Evolutionary conservation across 495 filamentous ascomycete species (phyloP).

Genomic region (Ascobolus immersus): DNA sequence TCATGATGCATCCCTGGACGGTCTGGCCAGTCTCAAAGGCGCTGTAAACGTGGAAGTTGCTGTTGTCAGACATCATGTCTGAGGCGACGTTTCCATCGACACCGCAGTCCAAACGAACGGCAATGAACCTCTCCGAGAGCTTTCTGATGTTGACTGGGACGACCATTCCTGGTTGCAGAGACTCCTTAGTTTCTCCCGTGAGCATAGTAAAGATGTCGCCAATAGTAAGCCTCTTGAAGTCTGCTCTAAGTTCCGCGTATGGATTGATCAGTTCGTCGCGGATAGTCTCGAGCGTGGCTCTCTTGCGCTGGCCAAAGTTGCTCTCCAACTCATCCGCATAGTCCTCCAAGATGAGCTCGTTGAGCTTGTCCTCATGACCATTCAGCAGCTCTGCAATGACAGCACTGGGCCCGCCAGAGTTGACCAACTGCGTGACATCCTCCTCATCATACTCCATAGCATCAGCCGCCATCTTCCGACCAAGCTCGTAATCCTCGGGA

Average conservation of each 20-base stretch:
- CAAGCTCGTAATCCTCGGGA: conserved; percentile 92
- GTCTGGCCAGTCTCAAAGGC: conserved; percentile 54
- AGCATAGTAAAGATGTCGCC: conserved; percentile 94
- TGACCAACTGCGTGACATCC: conserved; percentile 79
- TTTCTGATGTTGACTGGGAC: conserved; percentile 69
- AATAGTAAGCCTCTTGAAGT: conserved; percentile 39
- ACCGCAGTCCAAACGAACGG: conserved; percentile 79
- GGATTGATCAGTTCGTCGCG: conserved; percentile 75
- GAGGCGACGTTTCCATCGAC: conserved; percentile 51
- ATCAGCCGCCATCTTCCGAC: conserved; percentile 93
- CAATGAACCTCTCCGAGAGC: conserved; percentile 71
- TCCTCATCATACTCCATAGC: conserved; percentile 90
- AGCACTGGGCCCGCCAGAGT: conserved; percentile 64
- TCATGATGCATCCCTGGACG: conserved; percentile 61
- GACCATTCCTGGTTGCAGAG: conserved; percentile 66
- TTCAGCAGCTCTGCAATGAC: conserved; percentile 80
- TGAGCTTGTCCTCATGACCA: conserved; percentile 79
- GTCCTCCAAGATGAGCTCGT: conserved; percentile 84
- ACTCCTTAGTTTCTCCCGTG: conserved; percentile 72
- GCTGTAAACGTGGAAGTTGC: conserved; percentile 19
- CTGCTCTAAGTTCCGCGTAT: conserved; percentile 77
- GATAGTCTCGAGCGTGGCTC: conserved; percentile 87
- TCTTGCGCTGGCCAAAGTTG: conserved; percentile 79
- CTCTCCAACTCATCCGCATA: conserved; percentile 88
- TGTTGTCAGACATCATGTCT: conserved; percentile 13